A percentile compares a stretch with the other conserved stretches of the same genome.
These are phyloP conservation scores for Trichoderma asperellum DNA, from an alignment of 2,329 filamentous ascomycete species.

Conservation along the genomic window DNA sequence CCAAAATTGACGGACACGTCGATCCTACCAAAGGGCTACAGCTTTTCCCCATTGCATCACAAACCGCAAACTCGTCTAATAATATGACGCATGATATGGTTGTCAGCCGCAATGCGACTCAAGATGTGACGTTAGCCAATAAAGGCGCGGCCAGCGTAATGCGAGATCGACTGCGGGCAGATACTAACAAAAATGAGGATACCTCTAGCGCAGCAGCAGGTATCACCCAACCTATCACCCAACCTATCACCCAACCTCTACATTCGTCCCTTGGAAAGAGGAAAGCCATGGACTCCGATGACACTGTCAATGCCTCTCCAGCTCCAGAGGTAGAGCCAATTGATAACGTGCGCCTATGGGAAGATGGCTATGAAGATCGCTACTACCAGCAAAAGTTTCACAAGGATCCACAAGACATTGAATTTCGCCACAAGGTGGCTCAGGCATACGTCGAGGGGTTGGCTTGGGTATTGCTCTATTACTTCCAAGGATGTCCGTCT, in stretches of 20 bases:
- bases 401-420: constrained; percentile 76
- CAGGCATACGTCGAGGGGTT: constrained; percentile 92
- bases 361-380: constrained; percentile 89
- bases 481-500: constrained; percentile 96
- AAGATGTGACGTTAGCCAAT: constrained; percentile 79
- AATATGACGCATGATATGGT: constrained; percentile 85
- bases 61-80: constrained; percentile 56
- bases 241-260: constrained; percentile 10
- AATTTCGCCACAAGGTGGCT: constrained; percentile 87
- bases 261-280: constrained; percentile 69
- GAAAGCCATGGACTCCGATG: constrained; percentile 72
- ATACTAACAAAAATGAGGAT: constrained; percentile 30
- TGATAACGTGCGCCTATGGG: constrained; percentile 90
- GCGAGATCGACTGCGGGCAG: constrained; percentile 73
- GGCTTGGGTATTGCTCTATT: constrained; percentile 94
- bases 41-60: constrained; percentile 51
- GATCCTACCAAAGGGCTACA: constrained; percentile 41
- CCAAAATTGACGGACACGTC: constrained; percentile 41
- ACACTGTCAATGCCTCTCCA: constrained; percentile 62
- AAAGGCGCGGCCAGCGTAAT: constrained; percentile 91
- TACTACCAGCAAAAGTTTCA: constrained; percentile 98
- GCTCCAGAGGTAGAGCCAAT: constrained; percentile 65
- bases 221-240: constrained; percentile 20
- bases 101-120: constrained; percentile 69
- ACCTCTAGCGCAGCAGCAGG: constrained; percentile 31